Base-by-base conservation (phyloP, 2,329 filamentous ascomycete species). In the Alternaria brassicae region DNA sequence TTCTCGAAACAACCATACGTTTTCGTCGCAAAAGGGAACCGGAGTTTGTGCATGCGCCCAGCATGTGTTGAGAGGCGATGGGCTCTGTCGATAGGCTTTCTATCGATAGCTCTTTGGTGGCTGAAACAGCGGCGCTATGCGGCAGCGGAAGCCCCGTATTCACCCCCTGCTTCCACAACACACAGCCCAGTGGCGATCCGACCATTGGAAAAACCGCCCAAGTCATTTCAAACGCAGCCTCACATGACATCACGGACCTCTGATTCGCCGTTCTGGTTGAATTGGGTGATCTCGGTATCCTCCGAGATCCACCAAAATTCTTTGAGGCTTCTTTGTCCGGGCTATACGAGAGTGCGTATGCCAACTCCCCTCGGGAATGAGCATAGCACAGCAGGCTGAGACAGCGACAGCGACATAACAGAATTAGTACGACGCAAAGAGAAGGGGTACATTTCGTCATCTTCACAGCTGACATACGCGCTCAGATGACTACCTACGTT, bases 41-140 rank as follows among this genome's bases (percentile, higher is more conserved):
- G 47, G 19, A 51, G 27, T 51, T 23, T 37, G 34, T 30, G 50
- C 55, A 59, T 36, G 19, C 50, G 41, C 30, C 28, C 21, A 42
- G 45, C 41, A 56, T 55, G n/a, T 63, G 62, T 61, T 62, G 60
- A 52, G 60, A 58, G 15, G 53, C 42, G 40, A 58, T 58, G 45
- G 53, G 40, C 48, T 32, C 45, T 53, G 57, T 61, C 53, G 32
- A 53, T 51, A 59, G 58, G 56, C 27, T 59, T 34, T 56, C 59
- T 67, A 62, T 65, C 65, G 65, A 62, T 67, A 67, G 50, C 50
- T 32, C 45, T 42, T 56, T 57, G 53, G 44, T 57, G 54, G 60
- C 60, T 65, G 65, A 67, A 67, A 67, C 65, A 54, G 53, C 59
- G 62, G 64, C 61, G 54, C 27, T 27, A 36, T 39, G 56, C 58